Evolutionary conservation across 2,329 filamentous ascomycete genomes (phyloP), one percentile per base, ranked within the genome.

Genomic region (Alternaria consortialis): DNA sequence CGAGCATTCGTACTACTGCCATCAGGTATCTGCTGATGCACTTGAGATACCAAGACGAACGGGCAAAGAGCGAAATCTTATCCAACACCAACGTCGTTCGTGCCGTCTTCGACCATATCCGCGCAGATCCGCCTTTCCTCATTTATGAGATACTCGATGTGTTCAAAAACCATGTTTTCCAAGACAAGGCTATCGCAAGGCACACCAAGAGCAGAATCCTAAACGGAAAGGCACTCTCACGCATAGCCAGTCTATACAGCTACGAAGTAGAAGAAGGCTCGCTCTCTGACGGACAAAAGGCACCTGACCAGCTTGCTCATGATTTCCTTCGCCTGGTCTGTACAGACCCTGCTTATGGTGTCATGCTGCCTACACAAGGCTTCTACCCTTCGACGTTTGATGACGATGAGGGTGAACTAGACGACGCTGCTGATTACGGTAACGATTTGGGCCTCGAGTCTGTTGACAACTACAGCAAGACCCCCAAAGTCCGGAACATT

Each of bases 1-100:
- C 93, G 2, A 94, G 93, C 7, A 86, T 97, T 17, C 86, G 95
- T 54, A 92, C 92, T 2, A 93, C 94, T 73, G 91, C 94, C 8
- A 85, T 97, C 55, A 87, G 90, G 40, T 94, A 97, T 76, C 82
- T 97, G 34, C 80, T 97, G 61, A 88, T 90, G 25, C 89, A 92
- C 64, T 82, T 99, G 64, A 92, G 89, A 72, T 91, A 92, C 69
- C 86, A 97, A 58, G 88, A 91, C 64, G 83, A 89, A 5, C 88
- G 91, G 62, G 89, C 90, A 13, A 97, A 96, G 79, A 88, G 85
- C 62, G 94, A 97, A 71, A 85, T 99, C 5, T 81, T 99, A 36
- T 90, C 89, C 36, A 92, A 96, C 73, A 86, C 87, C 64, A 82
- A 90, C 63, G 81, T 93, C 17, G 85, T 91, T 29, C 85, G 86